Base-by-base conservation (phyloP, 345 rosid species). In the Moringa oleifera region DNA sequence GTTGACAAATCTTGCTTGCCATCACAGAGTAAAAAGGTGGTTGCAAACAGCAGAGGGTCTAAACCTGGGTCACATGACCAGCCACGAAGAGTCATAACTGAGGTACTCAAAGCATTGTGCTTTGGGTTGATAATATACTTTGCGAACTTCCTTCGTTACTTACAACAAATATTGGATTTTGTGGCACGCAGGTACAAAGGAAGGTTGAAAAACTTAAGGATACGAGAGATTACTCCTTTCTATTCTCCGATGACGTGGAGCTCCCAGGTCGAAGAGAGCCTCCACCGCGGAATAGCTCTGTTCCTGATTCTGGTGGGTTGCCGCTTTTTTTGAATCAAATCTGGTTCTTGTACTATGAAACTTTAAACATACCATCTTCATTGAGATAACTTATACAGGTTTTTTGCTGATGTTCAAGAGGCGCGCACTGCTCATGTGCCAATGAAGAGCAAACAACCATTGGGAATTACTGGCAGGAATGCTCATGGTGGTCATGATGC, bases 141-240 rank as follows among this genome's bases (percentile, higher is more conserved):
- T 36, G 20, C 17, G 49, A 52, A 49, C 52, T 49, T n/a, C 20
- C 58, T 53, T 60, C 23, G 23, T 65, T 23, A 61, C 45, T 47
- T 51, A 31, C 37, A 57, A 20, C 20, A 25, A 66, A 23, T 70
- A 25, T 19, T 16, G 19, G 45, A 50, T 36, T 50, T 37, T 58
- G 25, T 31, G 68, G 36, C 25, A 55, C 59, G 62, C 83, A 89
- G 96, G 33, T 73, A 62, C 74, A 76, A 64, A 75, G 55, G 53
- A 87, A 85, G 79, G 95, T 74, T 61, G 85, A 88, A 66, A 76
- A 83, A 54, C 80, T 91, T 19, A 94, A 86, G 77, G 82, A 73
- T 56, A 80, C 87, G 6, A 80, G 97, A 73, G 99, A 94, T 70
- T 94, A 94, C 78, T 94, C 99, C 20, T 94, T 90, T 64, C 79